These are phyloP conservation scores for Diaporthe citrichinensis DNA, from an alignment of 2,329 filamentous ascomycete genomes.

Conservation along the genomic window DNA sequence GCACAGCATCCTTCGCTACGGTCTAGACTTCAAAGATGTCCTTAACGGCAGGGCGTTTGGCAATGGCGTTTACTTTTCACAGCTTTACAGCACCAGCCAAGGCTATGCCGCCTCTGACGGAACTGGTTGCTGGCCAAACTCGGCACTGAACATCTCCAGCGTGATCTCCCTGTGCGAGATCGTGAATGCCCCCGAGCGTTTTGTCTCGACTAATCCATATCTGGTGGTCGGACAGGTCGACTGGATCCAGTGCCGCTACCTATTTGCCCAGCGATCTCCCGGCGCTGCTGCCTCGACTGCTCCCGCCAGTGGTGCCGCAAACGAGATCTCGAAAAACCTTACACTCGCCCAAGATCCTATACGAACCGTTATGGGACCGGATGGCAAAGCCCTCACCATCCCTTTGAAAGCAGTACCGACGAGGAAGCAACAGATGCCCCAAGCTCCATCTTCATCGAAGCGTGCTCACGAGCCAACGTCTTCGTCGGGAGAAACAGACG, in stretches of 20 bases:
- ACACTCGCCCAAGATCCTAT: slow-evolving; percentile 42
- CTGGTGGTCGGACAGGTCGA: slow-evolving; percentile 82
- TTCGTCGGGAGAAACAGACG: slow-evolving; percentile 55
- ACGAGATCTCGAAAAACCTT: neutral
- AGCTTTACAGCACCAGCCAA: slow-evolving; percentile 68
- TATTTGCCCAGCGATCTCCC: slow-evolving; percentile 68
- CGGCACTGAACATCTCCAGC: slow-evolving; percentile 68
- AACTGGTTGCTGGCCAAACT: slow-evolving; percentile 73
- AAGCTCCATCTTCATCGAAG: slow-evolving; percentile 24
- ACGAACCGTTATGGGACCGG: slow-evolving; percentile 41
- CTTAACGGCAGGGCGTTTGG: slow-evolving; percentile 80
- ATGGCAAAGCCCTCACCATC: slow-evolving; percentile 45
- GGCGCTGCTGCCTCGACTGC: neutral
- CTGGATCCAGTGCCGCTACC: slow-evolving; percentile 92
- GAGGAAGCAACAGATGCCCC: neutral
- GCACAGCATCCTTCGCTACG: slow-evolving; percentile 87
- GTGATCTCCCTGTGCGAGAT: slow-evolving; percentile 88
- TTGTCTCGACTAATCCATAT: slow-evolving; percentile 67
- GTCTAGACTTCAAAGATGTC: slow-evolving; percentile 78
- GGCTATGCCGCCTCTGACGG: slow-evolving; percentile 38
- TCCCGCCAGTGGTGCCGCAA: neutral
- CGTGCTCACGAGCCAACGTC: slow-evolving; percentile 46
- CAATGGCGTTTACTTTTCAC: slow-evolving; percentile 86
- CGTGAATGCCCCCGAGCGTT: slow-evolving; percentile 79
- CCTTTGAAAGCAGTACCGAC: slow-evolving; percentile 52